Base-by-base conservation (phyloP, 192 early-diverging fungal species). In the Chytriomyces confervae region DNA sequence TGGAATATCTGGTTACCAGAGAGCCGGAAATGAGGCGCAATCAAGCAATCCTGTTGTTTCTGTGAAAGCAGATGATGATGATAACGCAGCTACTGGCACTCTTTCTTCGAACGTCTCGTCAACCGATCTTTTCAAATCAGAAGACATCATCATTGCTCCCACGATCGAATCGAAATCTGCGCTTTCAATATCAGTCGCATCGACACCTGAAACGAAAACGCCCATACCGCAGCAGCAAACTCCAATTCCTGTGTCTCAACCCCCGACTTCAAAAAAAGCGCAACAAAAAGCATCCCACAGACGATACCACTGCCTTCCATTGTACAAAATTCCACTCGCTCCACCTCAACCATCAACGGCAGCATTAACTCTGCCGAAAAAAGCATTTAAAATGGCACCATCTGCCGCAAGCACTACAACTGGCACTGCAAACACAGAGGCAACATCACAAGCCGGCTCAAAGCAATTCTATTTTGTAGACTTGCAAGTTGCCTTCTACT, bases 401-500 rank as follows among this genome's bases (percentile, higher is more conserved):
- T 51, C 46, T 48, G n/a, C 47, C 62, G 24, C 23, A 57, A 45
- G 27, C 13, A 49, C 24, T 29, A 4, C 27, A 7, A 16, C 18
- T 24, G 29, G 47, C 10, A 43, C 13, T 47, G 24, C 66, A 76
- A 36, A 36, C 29, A 36, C 29, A 36, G 29, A 36, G 29, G 29
- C 29, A 36, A 36, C 29, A 36, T 36, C 29, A 36, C 29, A 36
- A 36, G 29, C 29, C 29, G 29, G 29, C 29, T 36, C 29, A 36
- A 36, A 36, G 29, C 29, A 36, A 36, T 36, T 36, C 29, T 36
- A 1, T 51, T 76, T 86, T 43, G 50, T 84, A 8, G 88, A 89
- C 70, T 66, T 87, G 43, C 88, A 89, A 71, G 51, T 89, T 10
- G 86, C 80, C 10, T 78, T 85, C 4, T 79, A 80, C 49, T 70